Conservation (phyloP, 768 basidiomycete genomes). For the Suillus hirtellus region DNA sequence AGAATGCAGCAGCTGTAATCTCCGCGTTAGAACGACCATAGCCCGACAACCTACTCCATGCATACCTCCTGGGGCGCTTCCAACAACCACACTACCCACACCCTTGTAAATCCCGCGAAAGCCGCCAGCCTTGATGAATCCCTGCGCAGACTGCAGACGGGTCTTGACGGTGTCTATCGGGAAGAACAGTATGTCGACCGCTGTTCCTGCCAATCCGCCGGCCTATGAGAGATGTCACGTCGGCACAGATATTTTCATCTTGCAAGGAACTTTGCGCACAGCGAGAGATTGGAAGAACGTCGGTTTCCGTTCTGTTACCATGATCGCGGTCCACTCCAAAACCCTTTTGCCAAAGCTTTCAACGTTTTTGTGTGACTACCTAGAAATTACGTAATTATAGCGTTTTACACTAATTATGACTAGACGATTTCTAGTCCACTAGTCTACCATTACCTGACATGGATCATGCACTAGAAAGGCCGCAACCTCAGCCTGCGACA, state of each 20-base stretch:
- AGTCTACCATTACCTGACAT: slow-evolving; percentile 33
- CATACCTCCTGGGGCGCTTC: slow-evolving; percentile 93
- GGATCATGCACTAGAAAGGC: slow-evolving; percentile 63
- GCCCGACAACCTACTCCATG: neutral
- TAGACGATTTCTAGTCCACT: neutral
- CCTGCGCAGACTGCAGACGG: slow-evolving; percentile 84
- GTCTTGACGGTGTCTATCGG: slow-evolving; percentile 98
- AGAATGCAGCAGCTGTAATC: slow-evolving; percentile 87
- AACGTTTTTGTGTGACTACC: neutral
- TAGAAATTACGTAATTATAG: neutral
- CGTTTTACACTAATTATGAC: neutral
- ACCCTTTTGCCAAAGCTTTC: neutral
- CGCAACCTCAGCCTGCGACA: slow-evolving; percentile 21
- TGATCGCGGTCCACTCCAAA: slow-evolving; percentile 17
- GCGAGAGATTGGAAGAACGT: slow-evolving; percentile 48
- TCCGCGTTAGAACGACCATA: neutral
- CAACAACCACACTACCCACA: slow-evolving; percentile 90
- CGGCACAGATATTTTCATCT: slow-evolving; percentile 14
- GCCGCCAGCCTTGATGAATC: slow-evolving; percentile 84
- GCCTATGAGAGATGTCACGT: slow-evolving; percentile 48
- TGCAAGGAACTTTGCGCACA: slow-evolving; percentile 33
- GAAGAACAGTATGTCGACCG: slow-evolving; percentile 95
- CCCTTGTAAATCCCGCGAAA: slow-evolving; percentile 92
- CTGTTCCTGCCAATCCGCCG: slow-evolving; percentile 87
- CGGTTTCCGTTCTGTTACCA: slow-evolving; percentile 37